These are phyloP conservation scores for Globisporangium rhizosaccharum DNA, from an alignment of 352 stramenopile species.

Conservation along the genomic window DNA sequence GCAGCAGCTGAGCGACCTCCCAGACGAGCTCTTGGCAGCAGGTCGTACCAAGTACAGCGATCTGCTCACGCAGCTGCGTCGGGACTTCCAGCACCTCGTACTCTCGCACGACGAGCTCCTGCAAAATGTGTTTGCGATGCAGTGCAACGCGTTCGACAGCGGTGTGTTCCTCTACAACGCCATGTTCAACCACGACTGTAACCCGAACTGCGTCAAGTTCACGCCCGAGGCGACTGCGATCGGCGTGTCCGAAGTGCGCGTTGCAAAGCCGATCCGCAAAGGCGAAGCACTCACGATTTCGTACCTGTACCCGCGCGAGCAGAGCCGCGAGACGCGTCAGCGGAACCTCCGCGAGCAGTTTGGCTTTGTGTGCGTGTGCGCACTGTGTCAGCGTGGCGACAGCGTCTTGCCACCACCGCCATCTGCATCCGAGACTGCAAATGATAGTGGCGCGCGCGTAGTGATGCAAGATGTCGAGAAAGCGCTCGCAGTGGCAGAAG, in stretches of 20 bases:
- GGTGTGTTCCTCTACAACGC: conserved; percentile 92
- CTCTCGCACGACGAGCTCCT: conserved; percentile 71
- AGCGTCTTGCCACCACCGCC: conserved; percentile 43
- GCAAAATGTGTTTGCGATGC: conserved; percentile 86
- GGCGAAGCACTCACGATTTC: conserved; percentile 91
- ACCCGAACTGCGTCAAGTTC: conserved; percentile 95
- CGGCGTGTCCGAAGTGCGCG: conserved; percentile 89
- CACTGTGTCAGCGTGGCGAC: conserved; percentile 64
- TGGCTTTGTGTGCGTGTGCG: conserved; percentile 80
- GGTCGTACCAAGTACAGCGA: conserved; percentile 53
- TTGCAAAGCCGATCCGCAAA: conserved; percentile 74
- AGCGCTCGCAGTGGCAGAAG: conserved; percentile 47
- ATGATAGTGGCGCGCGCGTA: conserved; percentile 4
- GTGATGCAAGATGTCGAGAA: conserved; percentile 63
- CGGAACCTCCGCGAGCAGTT: conserved; percentile 89
- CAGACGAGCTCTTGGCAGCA: conserved; percentile 39
- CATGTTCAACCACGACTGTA: conserved; percentile 94
- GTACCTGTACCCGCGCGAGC: conserved; percentile 89
- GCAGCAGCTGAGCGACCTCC: conserved; percentile 69
- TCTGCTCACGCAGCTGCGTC: conserved; percentile 44
- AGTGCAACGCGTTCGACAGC: conserved; percentile 94
- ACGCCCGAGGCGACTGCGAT: conserved; percentile 39
- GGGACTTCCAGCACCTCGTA: conserved; percentile 38
- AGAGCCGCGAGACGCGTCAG: conserved; percentile 77
- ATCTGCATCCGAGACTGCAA: conserved; percentile 12